Evolutionary conservation across 441 rosid species (phyloP).

Genomic region (Gossypium gossypioides): DNA sequence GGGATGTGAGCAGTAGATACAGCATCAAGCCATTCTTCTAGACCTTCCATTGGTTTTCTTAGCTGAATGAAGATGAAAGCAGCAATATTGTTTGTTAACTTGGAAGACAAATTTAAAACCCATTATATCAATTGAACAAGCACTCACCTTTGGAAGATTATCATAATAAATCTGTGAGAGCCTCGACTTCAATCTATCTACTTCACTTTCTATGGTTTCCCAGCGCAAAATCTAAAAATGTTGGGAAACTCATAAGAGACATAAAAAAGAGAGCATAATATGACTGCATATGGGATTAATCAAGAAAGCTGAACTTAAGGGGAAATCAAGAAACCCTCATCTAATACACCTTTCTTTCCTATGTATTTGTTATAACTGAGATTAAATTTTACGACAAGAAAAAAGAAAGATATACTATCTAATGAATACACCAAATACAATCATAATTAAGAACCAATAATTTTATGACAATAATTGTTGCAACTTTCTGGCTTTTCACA

Average conservation of each 20-base stretch:
- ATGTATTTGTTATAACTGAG: background rate
- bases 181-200: slow-evolving; percentile 51
- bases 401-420: background rate
- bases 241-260: slow-evolving; percentile 12
- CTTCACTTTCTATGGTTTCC: slow-evolving; percentile 49
- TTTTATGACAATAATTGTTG: background rate
- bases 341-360: background rate
- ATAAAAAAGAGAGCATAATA: background rate
- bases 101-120: slow-evolving; percentile 6
- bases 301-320: background rate
- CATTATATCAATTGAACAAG: slow-evolving; percentile 13
- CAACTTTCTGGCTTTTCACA: background rate
- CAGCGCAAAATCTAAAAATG: slow-evolving; percentile 55
- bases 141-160: slow-evolving; percentile 49
- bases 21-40: slow-evolving; percentile 78
- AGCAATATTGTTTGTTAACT: slow-evolving; percentile 6
- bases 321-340: background rate
- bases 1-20: slow-evolving; percentile 69
- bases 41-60: slow-evolving; percentile 59
- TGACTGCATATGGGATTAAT: background rate
- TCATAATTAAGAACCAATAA: background rate
- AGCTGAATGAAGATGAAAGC: slow-evolving; percentile 36
- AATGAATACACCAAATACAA: background rate
- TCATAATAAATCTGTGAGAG: slow-evolving; percentile 58
- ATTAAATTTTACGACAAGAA: background rate